Evolutionary conservation across 768 basidiomycete genomes (phyloP).

Genomic region (Favolaschia claudopus): DNA sequence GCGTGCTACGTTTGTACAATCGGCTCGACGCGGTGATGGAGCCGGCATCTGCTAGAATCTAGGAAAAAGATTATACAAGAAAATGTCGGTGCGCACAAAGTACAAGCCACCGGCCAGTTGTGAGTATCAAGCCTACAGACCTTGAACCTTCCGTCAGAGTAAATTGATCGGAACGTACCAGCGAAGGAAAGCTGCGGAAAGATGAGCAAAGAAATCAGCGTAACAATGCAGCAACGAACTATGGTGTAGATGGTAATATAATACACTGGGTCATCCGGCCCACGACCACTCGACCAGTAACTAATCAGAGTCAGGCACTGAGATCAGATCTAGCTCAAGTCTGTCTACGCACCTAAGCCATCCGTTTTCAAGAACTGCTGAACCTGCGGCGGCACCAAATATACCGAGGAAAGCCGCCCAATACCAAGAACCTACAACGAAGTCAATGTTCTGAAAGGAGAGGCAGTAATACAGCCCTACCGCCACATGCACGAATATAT

Average conservation of each 20-base stretch:
- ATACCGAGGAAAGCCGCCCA: slow-evolving; percentile 62
- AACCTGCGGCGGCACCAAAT: slow-evolving; percentile 61
- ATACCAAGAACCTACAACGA: slow-evolving; percentile 49
- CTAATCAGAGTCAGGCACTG: not conserved
- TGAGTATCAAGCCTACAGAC: slow-evolving; percentile 45
- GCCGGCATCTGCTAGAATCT: slow-evolving; percentile 60
- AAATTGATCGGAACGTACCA: slow-evolving; percentile 40
- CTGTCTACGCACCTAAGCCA: slow-evolving; percentile 60
- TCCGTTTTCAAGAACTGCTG: slow-evolving; percentile 73
- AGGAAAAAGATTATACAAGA: slow-evolving; percentile 4
- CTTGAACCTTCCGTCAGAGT: not conserved
- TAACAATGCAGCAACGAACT: not conserved
- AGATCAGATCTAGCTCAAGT: not conserved
- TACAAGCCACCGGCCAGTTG: slow-evolving; percentile 70
- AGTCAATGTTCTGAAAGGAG: not conserved
- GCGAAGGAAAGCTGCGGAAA: slow-evolving; percentile 36
- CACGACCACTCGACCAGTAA: not conserved
- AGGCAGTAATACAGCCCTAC: slow-evolving; percentile 15
- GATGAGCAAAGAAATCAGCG: not conserved
- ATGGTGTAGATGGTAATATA: not conserved
- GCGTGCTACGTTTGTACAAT: slow-evolving; percentile 72
- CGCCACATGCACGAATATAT: slow-evolving; percentile 51
- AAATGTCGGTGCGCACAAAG: slow-evolving; percentile 57
- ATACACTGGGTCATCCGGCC: not conserved
- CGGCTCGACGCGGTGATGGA: slow-evolving; percentile 80